Percentiles rank a stretch among this genome's conserved stretches.
Evolutionary conservation across 805 yeast genomes (phyloP).

Genomic region (Yarrowia osloensis): DNA sequence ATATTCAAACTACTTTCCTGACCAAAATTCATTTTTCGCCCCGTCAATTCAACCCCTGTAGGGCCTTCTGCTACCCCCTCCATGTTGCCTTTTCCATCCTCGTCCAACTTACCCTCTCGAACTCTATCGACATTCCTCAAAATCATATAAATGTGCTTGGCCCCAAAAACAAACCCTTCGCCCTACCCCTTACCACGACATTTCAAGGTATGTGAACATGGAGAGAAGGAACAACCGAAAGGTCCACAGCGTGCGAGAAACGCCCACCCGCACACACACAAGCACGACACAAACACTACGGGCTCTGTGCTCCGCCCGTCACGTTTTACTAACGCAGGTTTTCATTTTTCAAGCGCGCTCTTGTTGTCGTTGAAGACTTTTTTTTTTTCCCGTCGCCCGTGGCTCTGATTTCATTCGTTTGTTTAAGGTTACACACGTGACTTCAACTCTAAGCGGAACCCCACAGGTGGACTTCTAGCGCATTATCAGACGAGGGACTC

Average conservation of each 20-base stretch:
- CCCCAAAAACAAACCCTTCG: slow-evolving; percentile 30
- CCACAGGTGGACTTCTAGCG: background rate
- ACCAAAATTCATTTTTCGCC: no score
- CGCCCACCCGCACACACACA: background rate
- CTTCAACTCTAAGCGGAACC: background rate
- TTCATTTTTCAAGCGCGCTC: background rate
- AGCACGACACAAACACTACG: background rate
- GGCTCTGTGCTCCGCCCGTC: background rate
- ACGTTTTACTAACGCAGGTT: background rate
- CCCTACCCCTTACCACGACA: slow-evolving; percentile 32
- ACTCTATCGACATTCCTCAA: slow-evolving; percentile 27
- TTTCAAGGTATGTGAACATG: slow-evolving; percentile 24
- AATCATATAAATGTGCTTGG: slow-evolving; percentile 25
- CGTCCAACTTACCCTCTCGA: slow-evolving; percentile 22
- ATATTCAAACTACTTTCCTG: no score
- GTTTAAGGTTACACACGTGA: slow-evolving; percentile 5
- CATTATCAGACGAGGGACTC: no score
- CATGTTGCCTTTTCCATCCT: background rate
- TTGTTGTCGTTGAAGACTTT: slow-evolving; percentile 1
- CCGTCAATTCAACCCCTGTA: no score
- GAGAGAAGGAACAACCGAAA: background rate
- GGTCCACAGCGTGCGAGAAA: background rate
- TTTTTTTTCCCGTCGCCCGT: background rate
- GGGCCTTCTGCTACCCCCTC: background rate
- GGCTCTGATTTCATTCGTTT: slow-evolving; percentile 1